These are phyloP conservation scores for Penstemon eatonii DNA, from an alignment of 257 asterid species.

Conservation along the genomic window DNA sequence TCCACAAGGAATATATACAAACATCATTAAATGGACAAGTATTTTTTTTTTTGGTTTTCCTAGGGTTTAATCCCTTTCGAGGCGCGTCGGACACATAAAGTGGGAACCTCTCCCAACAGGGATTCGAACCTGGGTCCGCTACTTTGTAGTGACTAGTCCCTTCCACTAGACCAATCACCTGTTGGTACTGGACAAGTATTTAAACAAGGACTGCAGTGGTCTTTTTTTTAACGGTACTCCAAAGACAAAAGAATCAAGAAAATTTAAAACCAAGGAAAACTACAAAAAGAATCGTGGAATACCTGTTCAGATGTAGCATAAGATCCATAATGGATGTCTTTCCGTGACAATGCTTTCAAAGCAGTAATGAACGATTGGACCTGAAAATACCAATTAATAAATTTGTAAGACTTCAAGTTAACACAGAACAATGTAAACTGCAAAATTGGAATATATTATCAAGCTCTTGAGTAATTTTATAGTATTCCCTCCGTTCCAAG, in stretches of 20 bases:
- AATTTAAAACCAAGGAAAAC: constrained; percentile 6
- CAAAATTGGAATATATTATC: background rate
- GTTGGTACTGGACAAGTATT: background rate
- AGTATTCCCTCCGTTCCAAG: too few species aligned
- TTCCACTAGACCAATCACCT: too few species aligned
- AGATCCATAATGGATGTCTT: constrained; percentile 78
- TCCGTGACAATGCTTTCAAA: constrained; percentile 65
- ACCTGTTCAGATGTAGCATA: constrained; percentile 93
- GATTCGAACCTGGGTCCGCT: too few species aligned
- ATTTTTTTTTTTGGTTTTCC: background rate
- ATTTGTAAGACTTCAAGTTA: background rate
- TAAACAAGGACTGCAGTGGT: background rate
- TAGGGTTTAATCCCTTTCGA: too few species aligned
- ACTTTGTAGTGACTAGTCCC: too few species aligned
- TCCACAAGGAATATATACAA: constrained; percentile 7
- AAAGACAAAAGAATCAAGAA: constrained; percentile 11
- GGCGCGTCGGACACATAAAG: too few species aligned
- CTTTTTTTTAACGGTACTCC: constrained; percentile 22
- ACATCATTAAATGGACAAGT: constrained; percentile 8
- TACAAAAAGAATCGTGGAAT: constrained; percentile 1
- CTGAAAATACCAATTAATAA: constrained; percentile 40
- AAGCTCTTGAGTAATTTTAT: constrained; percentile 9
- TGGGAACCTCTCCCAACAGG: too few species aligned
- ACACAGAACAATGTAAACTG: background rate
- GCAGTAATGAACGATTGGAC: constrained; percentile 68